These are phyloP conservation scores for Fusarium buharicum DNA, from an alignment of 2,329 filamentous ascomycete genomes.

Conservation along the genomic window DNA sequence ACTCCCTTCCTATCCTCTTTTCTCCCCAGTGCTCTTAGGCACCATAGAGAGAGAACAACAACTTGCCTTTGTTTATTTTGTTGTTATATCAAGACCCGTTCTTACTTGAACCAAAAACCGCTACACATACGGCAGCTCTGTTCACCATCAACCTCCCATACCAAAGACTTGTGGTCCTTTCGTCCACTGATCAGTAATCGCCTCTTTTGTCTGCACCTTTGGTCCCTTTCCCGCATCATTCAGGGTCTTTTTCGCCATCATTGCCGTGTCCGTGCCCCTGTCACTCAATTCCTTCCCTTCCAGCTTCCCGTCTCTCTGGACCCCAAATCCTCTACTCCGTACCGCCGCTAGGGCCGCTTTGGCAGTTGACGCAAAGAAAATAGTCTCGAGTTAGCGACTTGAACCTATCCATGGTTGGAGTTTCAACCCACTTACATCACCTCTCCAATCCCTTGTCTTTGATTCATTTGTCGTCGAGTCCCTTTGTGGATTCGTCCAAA, in stretches of 20 bases:
- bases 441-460: conserved; percentile 13
- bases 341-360: conserved; percentile 24
- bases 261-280: conserved; percentile 22
- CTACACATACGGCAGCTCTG: no score
- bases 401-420: conserved; percentile 30
- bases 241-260: conserved; percentile 4
- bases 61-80: background rate
- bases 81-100: conserved; percentile 12
- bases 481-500: conserved; percentile 6
- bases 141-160: no score
- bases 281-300: conserved; percentile 4
- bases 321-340: conserved; percentile 7
- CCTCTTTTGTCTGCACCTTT: conserved; percentile 6
- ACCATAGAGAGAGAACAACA: conserved; percentile 11
- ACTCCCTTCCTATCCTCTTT: conserved; percentile 2
- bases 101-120: conserved; percentile 2
- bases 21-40: conserved; percentile 29
- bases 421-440: conserved; percentile 32
- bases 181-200: conserved; percentile 34
- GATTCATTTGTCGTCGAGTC: conserved; percentile 3
- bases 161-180: background rate
- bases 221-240: conserved; percentile 8
- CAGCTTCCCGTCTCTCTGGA: conserved; percentile 3
- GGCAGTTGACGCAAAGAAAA: conserved; percentile 31
- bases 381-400: conserved; percentile 27